Conservation (phyloP, 805 yeast genomes). For the Starmerella ratchasimensis region DNA sequence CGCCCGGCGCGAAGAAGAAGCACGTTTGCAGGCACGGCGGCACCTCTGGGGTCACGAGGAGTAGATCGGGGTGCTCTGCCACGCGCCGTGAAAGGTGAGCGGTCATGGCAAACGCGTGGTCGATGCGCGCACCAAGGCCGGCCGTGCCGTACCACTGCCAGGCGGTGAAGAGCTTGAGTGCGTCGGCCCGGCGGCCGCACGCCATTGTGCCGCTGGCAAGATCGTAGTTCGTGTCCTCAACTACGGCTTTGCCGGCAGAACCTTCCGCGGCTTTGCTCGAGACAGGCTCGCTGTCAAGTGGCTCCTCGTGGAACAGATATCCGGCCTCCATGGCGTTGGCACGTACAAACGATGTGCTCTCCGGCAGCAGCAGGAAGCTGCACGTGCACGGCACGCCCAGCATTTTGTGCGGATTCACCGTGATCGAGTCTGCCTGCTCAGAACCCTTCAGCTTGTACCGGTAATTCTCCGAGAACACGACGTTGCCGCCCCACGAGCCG, state of each 20-base stretch:
- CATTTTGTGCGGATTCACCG: constrained; percentile 78
- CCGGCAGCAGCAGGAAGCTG: constrained; percentile 61
- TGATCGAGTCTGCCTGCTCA: constrained; percentile 57
- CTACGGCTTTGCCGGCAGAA: neutral
- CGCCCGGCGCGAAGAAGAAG: constrained; percentile 49
- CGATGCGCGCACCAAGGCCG: constrained; percentile 54
- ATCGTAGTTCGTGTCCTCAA: constrained; percentile 43
- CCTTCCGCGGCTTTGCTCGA: no score
- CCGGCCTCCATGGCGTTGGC: constrained; percentile 73
- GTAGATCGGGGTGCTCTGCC: constrained; percentile 33
- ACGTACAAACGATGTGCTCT: constrained; percentile 47
- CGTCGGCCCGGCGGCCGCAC: constrained; percentile 76
- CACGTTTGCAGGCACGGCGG: constrained; percentile 79
- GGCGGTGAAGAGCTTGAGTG: constrained; percentile 60
- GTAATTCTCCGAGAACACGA: constrained; percentile 45
- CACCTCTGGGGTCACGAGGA: constrained; percentile 40
- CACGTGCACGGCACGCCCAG: constrained; percentile 64
- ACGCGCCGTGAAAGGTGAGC: constrained; percentile 44
- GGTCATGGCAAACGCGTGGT: constrained; percentile 57
- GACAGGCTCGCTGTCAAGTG: no score
- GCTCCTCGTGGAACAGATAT: constrained; percentile 57
- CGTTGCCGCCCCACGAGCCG: constrained; percentile 88
- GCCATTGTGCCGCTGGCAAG: constrained; percentile 88
- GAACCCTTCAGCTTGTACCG: constrained; percentile 39
- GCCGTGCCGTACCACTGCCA: constrained; percentile 66